Evolutionary conservation across 306 rosid species (phyloP), one percentile per base, ranked within the genome.

Genomic region (Cicer arietinum): DNA sequence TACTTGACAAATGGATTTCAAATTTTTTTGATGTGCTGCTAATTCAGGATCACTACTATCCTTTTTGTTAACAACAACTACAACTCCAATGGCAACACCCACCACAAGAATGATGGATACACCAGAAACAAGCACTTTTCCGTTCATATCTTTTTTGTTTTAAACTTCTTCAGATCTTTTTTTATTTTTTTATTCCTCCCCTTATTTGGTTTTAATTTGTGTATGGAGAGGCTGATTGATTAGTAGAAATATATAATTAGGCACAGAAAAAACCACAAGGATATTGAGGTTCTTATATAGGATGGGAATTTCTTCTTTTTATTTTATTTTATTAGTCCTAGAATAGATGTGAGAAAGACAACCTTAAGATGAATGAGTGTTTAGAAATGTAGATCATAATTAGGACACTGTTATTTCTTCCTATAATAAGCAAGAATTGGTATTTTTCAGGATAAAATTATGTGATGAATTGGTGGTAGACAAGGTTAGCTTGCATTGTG

Each of bases 41-140:
- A 47, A 2, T 0, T 6, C 13, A 69, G 83, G 18, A 13, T 37
- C 65, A 0, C 7, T 9, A 11, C 4, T 1, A 10, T 1, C 54
- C 4, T 8, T 30, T 7, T 12, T 82, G 60, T 56, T 67, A 10
- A 87, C 85, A 0, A 83, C 67, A 0, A 83, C 87, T 0, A 85
- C 87, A 0, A 89, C 78, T 1, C 90, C 93, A 1, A 88, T 64
- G 5, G 77, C 92, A 10, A 88, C 93, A 12, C 97, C 96, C 12
- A 91, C 92, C 11, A 91, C 86, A 0, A 94, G 87, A 50, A 93
- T 80, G 13, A 93, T 22, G 71, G 92, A 89, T 45, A 91, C 62
- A 8, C 79, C 81, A 4, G 96, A 85, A 1, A 84, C 39, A 6
- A 86, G 5, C 2, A 81, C 39, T 82, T 88, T 90, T 2, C 85